A percentile compares a stretch with the other conserved stretches of the same genome.
These are phyloP conservation scores for Paraconiothyrium sp. DNA, from an alignment of 2,329 filamentous ascomycete genomes.

Conservation along the genomic window DNA sequence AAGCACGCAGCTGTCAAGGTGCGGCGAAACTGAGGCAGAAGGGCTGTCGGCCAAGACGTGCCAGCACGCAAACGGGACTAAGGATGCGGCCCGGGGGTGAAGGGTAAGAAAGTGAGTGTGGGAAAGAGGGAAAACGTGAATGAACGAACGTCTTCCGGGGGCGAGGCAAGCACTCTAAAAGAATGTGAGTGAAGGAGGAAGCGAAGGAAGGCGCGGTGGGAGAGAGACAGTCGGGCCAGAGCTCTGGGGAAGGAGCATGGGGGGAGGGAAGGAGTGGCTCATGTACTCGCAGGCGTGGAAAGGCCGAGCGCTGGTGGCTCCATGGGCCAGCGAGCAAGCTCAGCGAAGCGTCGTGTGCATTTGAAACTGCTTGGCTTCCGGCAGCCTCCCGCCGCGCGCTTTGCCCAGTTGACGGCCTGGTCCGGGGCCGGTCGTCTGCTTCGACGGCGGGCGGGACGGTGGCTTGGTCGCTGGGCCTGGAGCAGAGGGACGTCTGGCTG, in stretches of 20 bases:
- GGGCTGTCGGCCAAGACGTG: constrained; percentile 50
- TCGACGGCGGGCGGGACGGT: constrained; percentile 17
- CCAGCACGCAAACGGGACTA: constrained; percentile 45
- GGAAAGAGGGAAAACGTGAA: constrained; percentile 18
- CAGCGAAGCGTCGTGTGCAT: constrained; percentile 40
- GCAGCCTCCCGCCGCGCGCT: constrained; percentile 38
- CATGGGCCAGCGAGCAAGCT: constrained; percentile 33
- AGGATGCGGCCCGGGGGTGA: constrained; percentile 31
- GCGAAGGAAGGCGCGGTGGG: constrained; percentile 24
- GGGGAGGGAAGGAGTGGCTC: constrained; percentile 26
- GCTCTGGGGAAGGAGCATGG: constrained; percentile 21
- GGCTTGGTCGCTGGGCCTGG: too few species aligned
- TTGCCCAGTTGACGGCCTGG: constrained; percentile 35
- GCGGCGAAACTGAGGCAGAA: constrained; percentile 37
- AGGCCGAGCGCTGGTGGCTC: background rate
- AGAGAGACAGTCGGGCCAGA: constrained; percentile 16
- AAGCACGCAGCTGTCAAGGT: constrained; percentile 39
- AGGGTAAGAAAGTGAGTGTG: constrained; percentile 25
- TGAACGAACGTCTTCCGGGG: constrained; percentile 10
- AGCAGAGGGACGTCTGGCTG: too few species aligned
- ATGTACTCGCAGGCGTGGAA: constrained; percentile 27
- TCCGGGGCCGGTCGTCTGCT: constrained; percentile 36
- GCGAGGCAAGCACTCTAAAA: constrained; percentile 40
- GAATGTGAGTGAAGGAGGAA: constrained; percentile 35
- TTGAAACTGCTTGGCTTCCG: constrained; percentile 49